Evolutionary conservation across 2,329 filamentous ascomycete genomes (phyloP), one percentile per base, ranked within the genome.

Genomic region (Cercospora sp.): DNA sequence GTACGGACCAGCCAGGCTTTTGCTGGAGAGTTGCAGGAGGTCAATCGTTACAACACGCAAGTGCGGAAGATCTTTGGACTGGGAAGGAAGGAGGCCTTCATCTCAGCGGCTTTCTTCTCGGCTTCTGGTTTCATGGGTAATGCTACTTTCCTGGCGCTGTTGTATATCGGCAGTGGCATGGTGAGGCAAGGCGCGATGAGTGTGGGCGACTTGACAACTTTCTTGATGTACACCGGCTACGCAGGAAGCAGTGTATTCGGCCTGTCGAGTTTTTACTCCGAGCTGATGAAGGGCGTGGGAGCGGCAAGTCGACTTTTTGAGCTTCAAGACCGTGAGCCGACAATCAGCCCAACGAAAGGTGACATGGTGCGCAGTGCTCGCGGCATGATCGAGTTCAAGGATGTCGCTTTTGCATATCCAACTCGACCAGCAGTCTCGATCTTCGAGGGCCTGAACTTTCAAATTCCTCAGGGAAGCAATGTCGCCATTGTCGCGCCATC

Each of bases 231-330:
- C 80, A 97, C 94, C 3, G 94, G 92, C 3, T 98, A 90, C 74
- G 89, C 89, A 63, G 89, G 89, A 18, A 95, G 92, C 60, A 97
- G 92, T 80, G 87, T 99, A 71, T 97, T 98, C 74, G 95, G 95
- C 3, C 84, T 99, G 1, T 97, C 93, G 3, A 93, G 92, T 66
- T 99, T 99, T 82, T 99, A 97, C 80, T 97, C 94, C 0, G 95
- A 99, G 78, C 85, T 99, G 69, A 99, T 99, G 95, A 99, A 99
- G 80, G 96, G 96, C 51, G 94, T 97, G 3, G 95, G 96, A 75
- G 95, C 95, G 51, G 95, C 95, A n/a, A 97, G 91, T 76, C 91
- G 95, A 68, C 85, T 99, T 1, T 99, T 99, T 76, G 95, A 99
- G 78, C 86, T 99, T 5, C 94, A 98, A 78, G 95, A 99, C 79